Evolutionary conservation across 2,329 filamentous ascomycete species (phyloP).

Genomic region (Calonectria pseudoreteaudii): DNA sequence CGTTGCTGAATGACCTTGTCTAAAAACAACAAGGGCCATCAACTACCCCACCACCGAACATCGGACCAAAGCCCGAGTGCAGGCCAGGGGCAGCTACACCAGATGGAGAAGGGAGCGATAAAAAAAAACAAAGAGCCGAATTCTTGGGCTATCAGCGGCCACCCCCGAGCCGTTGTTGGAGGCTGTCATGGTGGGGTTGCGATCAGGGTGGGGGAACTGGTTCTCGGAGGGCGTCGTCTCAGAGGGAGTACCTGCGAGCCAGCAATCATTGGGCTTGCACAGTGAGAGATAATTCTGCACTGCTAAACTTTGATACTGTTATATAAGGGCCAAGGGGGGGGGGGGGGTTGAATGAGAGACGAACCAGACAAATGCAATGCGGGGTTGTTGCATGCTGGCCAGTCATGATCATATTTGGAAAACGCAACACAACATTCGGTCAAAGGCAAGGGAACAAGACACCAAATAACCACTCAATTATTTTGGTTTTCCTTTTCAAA

Average conservation of each 20-base stretch:
- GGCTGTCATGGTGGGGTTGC: constrained; percentile 17
- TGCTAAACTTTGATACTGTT: not conserved
- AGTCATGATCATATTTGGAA: not conserved
- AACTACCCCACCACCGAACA: constrained; percentile 8
- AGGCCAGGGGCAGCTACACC: not conserved
- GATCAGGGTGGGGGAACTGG: constrained; percentile 3
- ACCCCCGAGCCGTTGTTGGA: constrained; percentile 2
- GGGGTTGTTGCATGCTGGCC: not conserved
- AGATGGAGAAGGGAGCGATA: not conserved
- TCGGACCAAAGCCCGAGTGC: not conserved
- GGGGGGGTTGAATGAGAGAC: not conserved
- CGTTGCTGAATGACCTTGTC: not conserved
- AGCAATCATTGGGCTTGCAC: not conserved
- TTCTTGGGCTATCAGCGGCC: not conserved
- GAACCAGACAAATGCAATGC: not conserved
- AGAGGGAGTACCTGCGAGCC: not conserved
- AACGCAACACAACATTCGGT: not conserved
- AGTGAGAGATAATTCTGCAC: not conserved
- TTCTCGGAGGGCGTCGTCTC: not conserved
- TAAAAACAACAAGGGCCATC: not conserved
- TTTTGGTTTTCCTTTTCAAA: not conserved
- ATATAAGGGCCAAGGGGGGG: not conserved
- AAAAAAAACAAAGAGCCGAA: not conserved
- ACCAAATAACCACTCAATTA: not conserved
- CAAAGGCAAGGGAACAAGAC: not conserved